Evolutionary conservation across 345 rosid genomes (phyloP), one percentile per base, ranked within the genome.

Genomic region (Fremontodendron californicum): DNA sequence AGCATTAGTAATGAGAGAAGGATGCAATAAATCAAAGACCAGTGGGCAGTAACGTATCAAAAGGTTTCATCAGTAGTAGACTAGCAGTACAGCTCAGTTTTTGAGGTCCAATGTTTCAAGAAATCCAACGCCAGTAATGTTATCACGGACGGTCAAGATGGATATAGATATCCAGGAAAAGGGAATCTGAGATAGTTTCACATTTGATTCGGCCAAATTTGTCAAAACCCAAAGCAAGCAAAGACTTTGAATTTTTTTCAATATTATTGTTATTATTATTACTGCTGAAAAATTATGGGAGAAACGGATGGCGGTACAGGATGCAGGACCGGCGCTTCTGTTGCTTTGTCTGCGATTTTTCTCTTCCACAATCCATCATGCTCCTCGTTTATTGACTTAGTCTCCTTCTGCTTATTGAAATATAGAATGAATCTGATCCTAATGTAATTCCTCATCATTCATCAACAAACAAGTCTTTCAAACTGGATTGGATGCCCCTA

Each of bases 231-330:
- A 3, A 57, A 43, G 48, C 13, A 40, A 1, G 9, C 6, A 18
- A 12, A 3, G 79, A 70, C 81, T 75, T 63, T 64, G 81, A 78
- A 70, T 3, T 13, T 16, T 4, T 52, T 52, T 7, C 25, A 6
- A 61, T 61, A 61, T n/a, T n/a, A n/a, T 1, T 4, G 3, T 0
- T 43, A 43, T 43, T 19, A 58, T 58, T 58, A 25, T 60, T 60
- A 8, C 33, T 55, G 61, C 6, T 5, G 11, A 66, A 27, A 66
- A 27, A 40, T 67, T 9, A 31, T 48, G 52, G 19, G 5, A 0
- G 52, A 13, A 48, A 45, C 0, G 35, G 40, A 1, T 33, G 35
- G 1, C 1, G n/a, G n/a, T n/a, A n/a, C n/a, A n/a, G n/a, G n/a
- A n/a, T n/a, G n/a, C n/a, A n/a, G n/a, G n/a, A n/a, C n/a, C n/a